A percentile compares a stretch with the other conserved stretches of the same genome.
Evolutionary conservation across 257 asterid species (phyloP).

Genomic region (Mentha longifolia): DNA sequence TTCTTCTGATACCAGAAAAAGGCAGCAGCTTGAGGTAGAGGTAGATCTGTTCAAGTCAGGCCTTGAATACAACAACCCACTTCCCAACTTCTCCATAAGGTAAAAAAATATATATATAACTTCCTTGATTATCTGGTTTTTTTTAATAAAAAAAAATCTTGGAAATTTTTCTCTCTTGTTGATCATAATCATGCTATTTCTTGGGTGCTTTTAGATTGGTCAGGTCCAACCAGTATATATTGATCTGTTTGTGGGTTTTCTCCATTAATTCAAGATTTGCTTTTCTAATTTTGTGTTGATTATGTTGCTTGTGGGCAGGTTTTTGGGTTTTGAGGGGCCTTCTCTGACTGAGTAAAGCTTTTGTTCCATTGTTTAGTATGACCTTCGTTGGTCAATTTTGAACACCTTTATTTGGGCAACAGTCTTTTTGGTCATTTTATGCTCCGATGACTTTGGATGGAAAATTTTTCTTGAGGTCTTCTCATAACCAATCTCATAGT

Average conservation of each 20-base stretch:
- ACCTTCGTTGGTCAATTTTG: conserved; percentile 31
- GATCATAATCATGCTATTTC: conserved; percentile 28
- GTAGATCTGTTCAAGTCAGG: conserved; percentile 75
- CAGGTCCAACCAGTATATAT: conserved; percentile 37
- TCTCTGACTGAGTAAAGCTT: conserved; percentile 27
- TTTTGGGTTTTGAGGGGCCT: conserved; percentile 30
- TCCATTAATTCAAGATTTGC: conserved; percentile 8
- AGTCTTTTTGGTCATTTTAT: conserved; percentile 55
- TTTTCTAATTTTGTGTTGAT: conserved; percentile 37
- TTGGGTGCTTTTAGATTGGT: conserved; percentile 37
- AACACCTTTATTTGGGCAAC: conserved; percentile 32
- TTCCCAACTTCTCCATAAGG: conserved; percentile 88
- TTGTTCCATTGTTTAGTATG: conserved; percentile 25
- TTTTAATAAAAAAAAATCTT: background rate
- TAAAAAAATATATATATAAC: conserved; percentile 25
- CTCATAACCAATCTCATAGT: conserved; percentile 1
- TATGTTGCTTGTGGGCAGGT: conserved; percentile 36
- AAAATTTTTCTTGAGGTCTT: conserved; percentile 18
- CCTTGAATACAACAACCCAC: conserved; percentile 60
- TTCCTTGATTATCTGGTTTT: background rate
- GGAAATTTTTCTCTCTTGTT: conserved; percentile 21
- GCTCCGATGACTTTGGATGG: conserved; percentile 33
- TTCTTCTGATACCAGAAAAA: conserved; percentile 44
- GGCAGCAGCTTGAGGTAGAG: conserved; percentile 42
- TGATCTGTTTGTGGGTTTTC: conserved; percentile 26